These are phyloP conservation scores for Ustilago trichophora DNA, from an alignment of 1,284 basidiomycete species.

Conservation along the genomic window DNA sequence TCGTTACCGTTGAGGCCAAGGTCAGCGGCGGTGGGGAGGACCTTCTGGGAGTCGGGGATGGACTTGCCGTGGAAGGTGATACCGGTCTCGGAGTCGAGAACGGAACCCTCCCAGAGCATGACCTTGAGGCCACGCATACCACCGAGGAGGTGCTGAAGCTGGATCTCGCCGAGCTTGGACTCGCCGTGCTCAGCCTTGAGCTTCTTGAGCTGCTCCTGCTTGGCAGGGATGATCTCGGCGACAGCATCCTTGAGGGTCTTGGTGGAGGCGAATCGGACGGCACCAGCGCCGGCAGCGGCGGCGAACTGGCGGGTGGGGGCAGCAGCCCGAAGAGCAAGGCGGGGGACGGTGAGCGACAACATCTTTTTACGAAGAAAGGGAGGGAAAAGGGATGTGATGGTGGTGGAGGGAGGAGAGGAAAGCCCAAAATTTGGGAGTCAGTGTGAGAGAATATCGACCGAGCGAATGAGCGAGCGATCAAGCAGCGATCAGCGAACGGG, in stretches of 20 bases:
- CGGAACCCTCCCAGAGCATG: slow-evolving; percentile 67
- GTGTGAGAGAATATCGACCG: neutral
- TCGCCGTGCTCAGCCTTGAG: slow-evolving; percentile 64
- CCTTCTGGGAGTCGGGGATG: slow-evolving; percentile 65
- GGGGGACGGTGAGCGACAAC: slow-evolving; percentile 63
- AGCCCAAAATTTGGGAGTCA: neutral
- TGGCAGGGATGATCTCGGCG: slow-evolving; percentile 63
- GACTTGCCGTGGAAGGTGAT: slow-evolving; percentile 66
- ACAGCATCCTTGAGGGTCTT: slow-evolving; percentile 64
- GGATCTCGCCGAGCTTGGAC: slow-evolving; percentile 61
- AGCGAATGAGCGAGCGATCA: neutral
- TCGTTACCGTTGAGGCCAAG: slow-evolving; percentile 63
- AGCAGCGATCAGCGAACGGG: no score
- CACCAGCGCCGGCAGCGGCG: slow-evolving; percentile 47
- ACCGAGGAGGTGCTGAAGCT: slow-evolving; percentile 63
- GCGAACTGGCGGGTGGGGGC: slow-evolving; percentile 62
- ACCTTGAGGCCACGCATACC: slow-evolving; percentile 66
- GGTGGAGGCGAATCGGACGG: slow-evolving; percentile 62
- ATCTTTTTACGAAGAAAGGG: slow-evolving; percentile 25
- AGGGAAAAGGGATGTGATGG: slow-evolving; percentile 37
- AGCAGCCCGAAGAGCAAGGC: slow-evolving; percentile 58
- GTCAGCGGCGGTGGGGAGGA: slow-evolving; percentile 61
- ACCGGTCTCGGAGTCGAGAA: slow-evolving; percentile 64
- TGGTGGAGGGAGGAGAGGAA: slow-evolving; percentile 8
- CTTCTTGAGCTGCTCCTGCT: slow-evolving; percentile 65